Evolutionary conservation across 2,329 filamentous ascomycete species (phyloP), one percentile per base, ranked within the genome.

Genomic region (Teratosphaeriaceae sp.): DNA sequence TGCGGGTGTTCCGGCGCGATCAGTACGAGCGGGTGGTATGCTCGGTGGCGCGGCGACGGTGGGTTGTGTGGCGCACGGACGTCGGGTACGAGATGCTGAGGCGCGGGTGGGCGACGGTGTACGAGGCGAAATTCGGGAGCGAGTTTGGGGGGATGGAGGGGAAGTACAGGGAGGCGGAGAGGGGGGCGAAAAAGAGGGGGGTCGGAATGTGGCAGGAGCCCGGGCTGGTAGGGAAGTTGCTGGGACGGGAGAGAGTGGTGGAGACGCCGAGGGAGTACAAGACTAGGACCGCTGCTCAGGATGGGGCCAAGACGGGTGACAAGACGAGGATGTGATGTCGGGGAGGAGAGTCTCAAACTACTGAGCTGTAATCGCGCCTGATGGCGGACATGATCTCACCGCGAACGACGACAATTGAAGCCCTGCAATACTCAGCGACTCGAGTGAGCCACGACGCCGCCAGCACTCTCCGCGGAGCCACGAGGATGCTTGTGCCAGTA

Each of bases 251-350:
- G 47, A 58, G 59, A 33, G n/a, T n/a, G n/a, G 82, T 82, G 60
- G 89, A 96, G 70, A 94, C 82, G 62, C 92, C 92, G 7, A 78
- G 88, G 54, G 83, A 87, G 47, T 98, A 87, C 67, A 98, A 98
- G 72, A 82, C 59, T 38, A 66, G 78, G 38, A 47, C 37, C 22
- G 47, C 47, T 15, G 37, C 33, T 20, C 9, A 35, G 31, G 48
- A 47, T n/a, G n/a, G n/a, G n/a, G n/a, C n/a, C n/a, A n/a, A n/a
- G 42, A 49, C 43, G 46, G 30, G 13, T 23, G n/a, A n/a, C n/a
- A 29, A 45, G 38, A 26, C 42, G 15, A 18, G 24, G 23, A 22
- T 3, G 13, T 21, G 37, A 40, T 18, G 22, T 20, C 5, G 31
- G n/a, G n/a, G n/a, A n/a, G n/a, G n/a, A n/a, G n/a, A n/a, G n/a